Evolutionary conservation across 2,329 filamentous ascomycete genomes (phyloP), one percentile per base, ranked within the genome.

Genomic region (Stromatinia cepivora): DNA sequence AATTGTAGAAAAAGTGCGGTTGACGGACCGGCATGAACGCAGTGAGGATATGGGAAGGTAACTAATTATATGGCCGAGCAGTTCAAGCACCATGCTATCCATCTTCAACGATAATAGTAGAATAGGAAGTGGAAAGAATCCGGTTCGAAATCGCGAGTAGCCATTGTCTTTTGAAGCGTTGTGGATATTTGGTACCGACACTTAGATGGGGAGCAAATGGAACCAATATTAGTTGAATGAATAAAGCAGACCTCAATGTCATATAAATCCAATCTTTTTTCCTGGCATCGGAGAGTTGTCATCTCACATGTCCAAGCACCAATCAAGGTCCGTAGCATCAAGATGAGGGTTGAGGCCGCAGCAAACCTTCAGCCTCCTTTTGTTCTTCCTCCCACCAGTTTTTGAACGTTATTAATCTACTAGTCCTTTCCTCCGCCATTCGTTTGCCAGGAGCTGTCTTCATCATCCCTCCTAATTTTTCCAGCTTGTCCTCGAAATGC

Each of bases 401-500:
- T 77, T 83, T 83, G 77, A 89, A 87, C 62, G 79, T 73, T 69
- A 77, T 75, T 74, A 90, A 77, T 73, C 86, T 82, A 74, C 82
- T 80, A 0, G 85, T 87, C 76, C 86, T 81, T 75, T 84, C 83
- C 71, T 73, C 79, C 0, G 87, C 87, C 79, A 89, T 77, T 73
- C 79, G 78, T 73, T 81, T 81, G 7, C 88, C 88, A 31, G 83
- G 81, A 0, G 80, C 81, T 66, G 88, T 89, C 82, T 90, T 90
- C 86, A 89, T 89, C 85, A 88, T 85, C 20, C 80, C 81, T 75
- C 84, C 73, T 31, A 97, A 77, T 75, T 82, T 84, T 73, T 92
- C 80, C 72, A 97, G 80, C 81, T 97, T 96, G 62, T 93, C 92
- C 53, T 87, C 86, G 76, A 96, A 92, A 81, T 96, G 92, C 61